phyloP scores from a whole-genome alignment of 805 yeast species.

The Candida rishiriensis region DNA sequence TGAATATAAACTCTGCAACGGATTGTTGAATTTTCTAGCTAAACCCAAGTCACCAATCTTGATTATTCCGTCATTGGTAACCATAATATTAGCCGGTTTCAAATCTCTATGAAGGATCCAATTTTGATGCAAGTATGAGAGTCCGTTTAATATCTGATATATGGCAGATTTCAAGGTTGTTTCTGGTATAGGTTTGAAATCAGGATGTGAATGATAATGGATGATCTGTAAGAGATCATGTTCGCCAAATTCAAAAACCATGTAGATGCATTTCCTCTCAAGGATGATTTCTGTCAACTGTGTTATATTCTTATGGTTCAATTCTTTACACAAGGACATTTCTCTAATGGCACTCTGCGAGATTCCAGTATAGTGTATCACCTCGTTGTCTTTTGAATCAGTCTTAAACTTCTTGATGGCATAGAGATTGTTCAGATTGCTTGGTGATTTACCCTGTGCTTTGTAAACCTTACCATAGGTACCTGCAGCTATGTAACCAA shows the following conservation, averaged over 20 bases:
- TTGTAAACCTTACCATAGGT: constrained; percentile 95
- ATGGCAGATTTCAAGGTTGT: constrained; percentile 75
- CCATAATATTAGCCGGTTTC: constrained; percentile 98
- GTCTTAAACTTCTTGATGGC: constrained; percentile 96
- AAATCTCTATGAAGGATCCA: constrained; percentile 96
- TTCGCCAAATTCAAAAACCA: constrained; percentile 95
- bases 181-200: constrained; percentile 71
- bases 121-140: constrained; percentile 85
- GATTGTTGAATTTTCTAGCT: constrained; percentile 83
- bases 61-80: constrained; percentile 80
- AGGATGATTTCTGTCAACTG: constrained; percentile 75
- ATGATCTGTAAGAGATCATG: constrained; percentile 92
- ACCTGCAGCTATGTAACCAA: constrained; percentile 98
- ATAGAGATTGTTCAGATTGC: constrained; percentile 36
- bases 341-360: constrained; percentile 96
- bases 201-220: constrained; percentile 92
- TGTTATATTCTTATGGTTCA: constrained; percentile 75
- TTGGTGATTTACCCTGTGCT: constrained; percentile 49
- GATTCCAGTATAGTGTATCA: constrained; percentile 86
- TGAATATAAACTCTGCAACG: constrained; percentile 77
- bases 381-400: constrained; percentile 83
- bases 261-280: constrained; percentile 85
- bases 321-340: constrained; percentile 89
- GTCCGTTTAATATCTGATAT: constrained; percentile 92
- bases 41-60: constrained; percentile 94